A percentile compares a stretch with the other conserved stretches of the same genome.
Evolutionary conservation across 2,329 filamentous ascomycete species (phyloP).

Genomic region (Paraphaeosphaeria minitans): DNA sequence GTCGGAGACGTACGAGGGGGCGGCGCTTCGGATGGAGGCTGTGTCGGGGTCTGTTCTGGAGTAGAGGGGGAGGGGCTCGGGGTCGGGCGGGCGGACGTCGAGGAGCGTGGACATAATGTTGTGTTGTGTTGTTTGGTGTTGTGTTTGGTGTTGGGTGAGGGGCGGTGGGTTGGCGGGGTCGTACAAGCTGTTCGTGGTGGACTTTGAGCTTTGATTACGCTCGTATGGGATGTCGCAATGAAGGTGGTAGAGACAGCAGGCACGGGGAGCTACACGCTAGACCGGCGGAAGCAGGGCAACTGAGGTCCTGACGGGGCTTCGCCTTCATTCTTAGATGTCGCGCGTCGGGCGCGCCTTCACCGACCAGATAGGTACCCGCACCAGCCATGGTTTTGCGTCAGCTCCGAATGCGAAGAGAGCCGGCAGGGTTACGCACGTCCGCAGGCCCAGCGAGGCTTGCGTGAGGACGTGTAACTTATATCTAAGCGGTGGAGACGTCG

Average conservation of each 20-base stretch:
- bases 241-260: background rate
- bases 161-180: background rate
- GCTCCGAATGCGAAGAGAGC: background rate
- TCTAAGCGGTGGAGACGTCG: slow-evolving; percentile 15
- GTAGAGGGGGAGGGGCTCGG: slow-evolving; percentile 41
- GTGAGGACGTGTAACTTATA: slow-evolving; percentile 8
- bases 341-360: slow-evolving; percentile 7
- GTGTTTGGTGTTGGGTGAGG: background rate
- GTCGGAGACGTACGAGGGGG: slow-evolving; percentile 71
- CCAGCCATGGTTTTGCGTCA: slow-evolving; percentile 1
- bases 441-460: background rate
- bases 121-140: background rate
- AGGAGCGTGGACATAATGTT: slow-evolving; percentile 34
- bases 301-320: slow-evolving; percentile 4
- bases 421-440: background rate
- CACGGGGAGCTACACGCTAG: background rate
- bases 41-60: slow-evolving; percentile 64
- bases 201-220: background rate
- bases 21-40: slow-evolving; percentile 68
- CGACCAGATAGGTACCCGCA: slow-evolving; percentile 18
- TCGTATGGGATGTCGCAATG: background rate
- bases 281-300: background rate
- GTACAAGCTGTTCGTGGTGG: background rate
- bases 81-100: slow-evolving; percentile 27
- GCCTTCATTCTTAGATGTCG: slow-evolving; percentile 20